Evolutionary conservation across 768 basidiomycete species (phyloP), one percentile per base, ranked within the genome.

Genomic region (button mushroom (Agaricus bisporus)): DNA sequence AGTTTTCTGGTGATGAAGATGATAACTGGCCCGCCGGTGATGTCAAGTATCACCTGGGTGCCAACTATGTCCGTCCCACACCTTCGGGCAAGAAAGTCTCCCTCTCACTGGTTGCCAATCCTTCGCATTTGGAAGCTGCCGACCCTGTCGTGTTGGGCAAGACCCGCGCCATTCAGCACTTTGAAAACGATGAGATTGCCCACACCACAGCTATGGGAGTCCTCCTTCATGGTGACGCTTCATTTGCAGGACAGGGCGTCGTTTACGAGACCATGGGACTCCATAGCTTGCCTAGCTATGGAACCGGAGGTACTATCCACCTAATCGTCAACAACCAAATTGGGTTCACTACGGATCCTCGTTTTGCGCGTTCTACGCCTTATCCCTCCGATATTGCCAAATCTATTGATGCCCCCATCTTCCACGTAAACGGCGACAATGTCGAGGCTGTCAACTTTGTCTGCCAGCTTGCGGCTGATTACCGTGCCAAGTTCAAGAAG

Each of bases 191-290:
- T 59, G 88, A 95, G 66, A 74, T 73, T 18, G 72, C 78, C 17
- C 91, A 91, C 68, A 80, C 75, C 60, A 86, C 88, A 0, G 95
- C 97, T 28, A 97, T 99, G 93, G 88, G 82, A 59, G 90, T 99
- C 17, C 77, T 99, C 49, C 81, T 98, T 25, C 97, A 99, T 67
- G 97, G 97, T 65, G 97, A 99, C 64, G 95, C 97, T 26, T 95
- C 97, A 8, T 99, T 99, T 65, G 93, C 97, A 48, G 97, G 95
- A 20, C 97, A 99, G 66, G 97, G 97, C 70, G 76, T 98, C 54
- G 95, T 99, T 18, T 99, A 99, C 71, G 97, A 99, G 77, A 98
- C 95, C 25, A 97, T 97, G 89, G 97, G 97, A 62, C 88, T 98
- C 76, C 88, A 94, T 74, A 91, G 88, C 64, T 80, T 99, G 43